Conservation (phyloP, 164 flowering plant genomes). For the Tinospora cordifolia region DNA sequence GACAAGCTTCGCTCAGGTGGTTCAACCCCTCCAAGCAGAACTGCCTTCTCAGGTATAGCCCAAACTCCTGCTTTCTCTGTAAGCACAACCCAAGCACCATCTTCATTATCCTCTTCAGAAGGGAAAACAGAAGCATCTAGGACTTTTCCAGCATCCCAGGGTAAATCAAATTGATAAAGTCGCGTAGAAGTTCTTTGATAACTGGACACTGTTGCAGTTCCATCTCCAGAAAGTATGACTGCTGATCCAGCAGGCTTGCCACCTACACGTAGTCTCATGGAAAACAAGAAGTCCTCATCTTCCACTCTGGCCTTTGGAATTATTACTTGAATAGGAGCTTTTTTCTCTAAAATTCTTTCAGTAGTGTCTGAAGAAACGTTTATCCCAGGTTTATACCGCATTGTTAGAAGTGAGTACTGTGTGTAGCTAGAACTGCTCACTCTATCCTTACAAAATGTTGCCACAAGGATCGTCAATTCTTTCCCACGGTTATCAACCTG, state of each 20-base stretch:
- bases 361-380: conserved; percentile 23
- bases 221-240: conserved; percentile 83
- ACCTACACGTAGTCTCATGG: conserved; percentile 78
- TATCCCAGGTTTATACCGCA: conserved; percentile 62
- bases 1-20: conserved; percentile 92
- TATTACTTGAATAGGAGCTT: conserved; percentile 72
- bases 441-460: conserved; percentile 77
- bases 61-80: conserved; percentile 95
- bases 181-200: conserved; percentile 57
- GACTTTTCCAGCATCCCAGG: conserved; percentile 92
- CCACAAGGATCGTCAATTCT: conserved; percentile 74
- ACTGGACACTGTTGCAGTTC: conserved; percentile 81
- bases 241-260: conserved; percentile 93
- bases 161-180: conserved; percentile 84
- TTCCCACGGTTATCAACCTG: conserved; percentile 65
- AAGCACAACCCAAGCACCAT: conserved; percentile 82
- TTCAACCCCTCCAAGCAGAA: conserved; percentile 86
- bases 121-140: conserved; percentile 88
- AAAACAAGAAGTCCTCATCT: conserved; percentile 70
- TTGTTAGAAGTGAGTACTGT: conserved; percentile 76
- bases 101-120: conserved; percentile 57
- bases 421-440: conserved; percentile 77
- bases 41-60: conserved; percentile 94
- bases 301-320: conserved; percentile 93
- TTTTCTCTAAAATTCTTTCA: conserved; percentile 66